phyloP scores from a whole-genome alignment of 2,329 filamentous ascomycete species.

The Colletotrichum aenigma region DNA sequence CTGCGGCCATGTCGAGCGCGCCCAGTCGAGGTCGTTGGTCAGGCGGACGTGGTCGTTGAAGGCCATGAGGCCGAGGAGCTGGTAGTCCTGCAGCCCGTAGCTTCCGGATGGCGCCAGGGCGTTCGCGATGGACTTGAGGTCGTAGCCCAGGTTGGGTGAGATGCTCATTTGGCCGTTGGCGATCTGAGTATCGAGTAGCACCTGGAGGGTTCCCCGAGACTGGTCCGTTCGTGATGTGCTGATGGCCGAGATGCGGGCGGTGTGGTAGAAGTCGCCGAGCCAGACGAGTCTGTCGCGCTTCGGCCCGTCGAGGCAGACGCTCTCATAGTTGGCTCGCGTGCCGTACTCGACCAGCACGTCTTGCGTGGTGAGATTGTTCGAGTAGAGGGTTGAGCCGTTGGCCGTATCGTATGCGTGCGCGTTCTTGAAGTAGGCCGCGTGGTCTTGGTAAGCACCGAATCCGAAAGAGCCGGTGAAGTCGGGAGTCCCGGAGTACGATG shows the following conservation, averaged over 20 bases:
- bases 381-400: constrained; percentile 33
- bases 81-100: constrained; percentile 21
- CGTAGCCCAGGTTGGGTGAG: constrained; percentile 16
- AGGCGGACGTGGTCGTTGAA: constrained; percentile 21
- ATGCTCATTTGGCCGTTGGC: constrained; percentile 18
- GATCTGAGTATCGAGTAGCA: constrained; percentile 25
- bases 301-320: constrained; percentile 51
- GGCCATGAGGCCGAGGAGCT: constrained; percentile 22
- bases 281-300: constrained; percentile 65
- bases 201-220: constrained; percentile 35
- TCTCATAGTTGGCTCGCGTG: constrained; percentile 31
- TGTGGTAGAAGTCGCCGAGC: constrained; percentile 60
- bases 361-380: constrained; percentile 31
- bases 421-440: constrained; percentile 38
- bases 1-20: constrained; percentile 14
- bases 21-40: constrained; percentile 20
- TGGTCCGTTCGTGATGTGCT: constrained; percentile 39
- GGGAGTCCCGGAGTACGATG: background rate
- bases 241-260: constrained; percentile 35
- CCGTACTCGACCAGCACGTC: constrained; percentile 40
- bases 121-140: background rate
- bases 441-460: constrained; percentile 45
- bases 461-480: constrained; percentile 35
- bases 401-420: constrained; percentile 28
- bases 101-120: background rate